These are phyloP conservation scores for Aspergillus texensis DNA, from an alignment of 2,329 filamentous ascomycete species.

Conservation along the genomic window DNA sequence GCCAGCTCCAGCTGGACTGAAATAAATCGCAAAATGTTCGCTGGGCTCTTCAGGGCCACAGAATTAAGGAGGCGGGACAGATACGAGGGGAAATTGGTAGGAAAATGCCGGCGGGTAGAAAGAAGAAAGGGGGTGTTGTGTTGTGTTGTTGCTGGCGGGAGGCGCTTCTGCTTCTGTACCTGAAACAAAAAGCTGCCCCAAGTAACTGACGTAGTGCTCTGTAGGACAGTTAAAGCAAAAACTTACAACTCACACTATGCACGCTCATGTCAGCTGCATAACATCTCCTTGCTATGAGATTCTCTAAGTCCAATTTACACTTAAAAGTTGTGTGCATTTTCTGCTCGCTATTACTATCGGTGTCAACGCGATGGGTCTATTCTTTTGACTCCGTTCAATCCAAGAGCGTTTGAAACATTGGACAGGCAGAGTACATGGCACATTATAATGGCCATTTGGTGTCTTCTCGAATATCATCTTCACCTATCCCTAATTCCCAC, in stretches of 20 bases:
- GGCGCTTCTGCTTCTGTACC: constrained; percentile 20
- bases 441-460: neutral
- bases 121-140: constrained; percentile 21
- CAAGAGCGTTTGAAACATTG: neutral
- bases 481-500: neutral
- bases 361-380: neutral
- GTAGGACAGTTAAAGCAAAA: neutral
- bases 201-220: constrained; percentile 23
- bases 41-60: neutral
- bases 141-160: constrained; percentile 18
- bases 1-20: constrained; percentile 20
- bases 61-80: neutral
- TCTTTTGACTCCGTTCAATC: neutral
- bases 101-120: constrained; percentile 13
- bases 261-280: neutral
- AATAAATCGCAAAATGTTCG: constrained; percentile 7
- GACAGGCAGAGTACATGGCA: neutral
- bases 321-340: neutral
- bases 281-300: neutral
- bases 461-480: neutral
- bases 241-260: neutral
- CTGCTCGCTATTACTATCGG: neutral
- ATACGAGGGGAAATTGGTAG: constrained; percentile 9
- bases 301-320: neutral
- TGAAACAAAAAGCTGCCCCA: constrained; percentile 27